These are phyloP conservation scores for Yarrowia sp. DNA, from an alignment of 805 yeast genomes.

Conservation along the genomic window DNA sequence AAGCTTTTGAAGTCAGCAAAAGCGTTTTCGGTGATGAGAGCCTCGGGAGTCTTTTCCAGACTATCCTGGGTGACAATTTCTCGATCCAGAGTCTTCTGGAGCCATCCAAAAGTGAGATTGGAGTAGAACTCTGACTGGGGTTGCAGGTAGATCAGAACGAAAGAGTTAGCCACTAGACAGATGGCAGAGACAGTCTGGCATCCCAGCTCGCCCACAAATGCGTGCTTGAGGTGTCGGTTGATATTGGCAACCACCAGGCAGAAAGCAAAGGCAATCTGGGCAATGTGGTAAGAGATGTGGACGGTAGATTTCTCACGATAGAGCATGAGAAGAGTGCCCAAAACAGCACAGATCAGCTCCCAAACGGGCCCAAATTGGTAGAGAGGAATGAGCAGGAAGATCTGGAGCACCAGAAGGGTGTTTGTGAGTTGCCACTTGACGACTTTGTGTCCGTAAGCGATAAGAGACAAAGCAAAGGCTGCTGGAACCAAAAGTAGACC, in stretches of 20 bases:
- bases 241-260: conserved; percentile 10
- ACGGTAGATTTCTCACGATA: conserved; percentile 23
- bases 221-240: conserved; percentile 18
- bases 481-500: conserved; percentile 31
- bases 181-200: conserved; percentile 31
- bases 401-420: conserved; percentile 20
- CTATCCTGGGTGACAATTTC: conserved; percentile 30
- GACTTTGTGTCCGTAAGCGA: conserved; percentile 17
- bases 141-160: conserved; percentile 3
- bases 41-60: conserved; percentile 24
- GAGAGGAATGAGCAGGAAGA: conserved; percentile 1
- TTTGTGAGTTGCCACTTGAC: conserved; percentile 22
- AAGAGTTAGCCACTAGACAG: conserved; percentile 3
- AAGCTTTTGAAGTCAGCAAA: conserved; percentile 20
- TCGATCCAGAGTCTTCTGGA: conserved; percentile 21
- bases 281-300: conserved; percentile 21
- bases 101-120: conserved; percentile 35
- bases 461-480: neutral
- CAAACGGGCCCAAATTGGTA: conserved; percentile 21
- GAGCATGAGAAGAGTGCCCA: conserved; percentile 3
- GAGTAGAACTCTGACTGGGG: conserved; percentile 23
- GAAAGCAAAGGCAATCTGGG: conserved; percentile 1
- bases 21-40: conserved; percentile 23
- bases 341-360: conserved; percentile 1
- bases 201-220: conserved; percentile 14